Conservation (phyloP, 169 alveolate genomes). For the Plasmodium inui region DNA sequence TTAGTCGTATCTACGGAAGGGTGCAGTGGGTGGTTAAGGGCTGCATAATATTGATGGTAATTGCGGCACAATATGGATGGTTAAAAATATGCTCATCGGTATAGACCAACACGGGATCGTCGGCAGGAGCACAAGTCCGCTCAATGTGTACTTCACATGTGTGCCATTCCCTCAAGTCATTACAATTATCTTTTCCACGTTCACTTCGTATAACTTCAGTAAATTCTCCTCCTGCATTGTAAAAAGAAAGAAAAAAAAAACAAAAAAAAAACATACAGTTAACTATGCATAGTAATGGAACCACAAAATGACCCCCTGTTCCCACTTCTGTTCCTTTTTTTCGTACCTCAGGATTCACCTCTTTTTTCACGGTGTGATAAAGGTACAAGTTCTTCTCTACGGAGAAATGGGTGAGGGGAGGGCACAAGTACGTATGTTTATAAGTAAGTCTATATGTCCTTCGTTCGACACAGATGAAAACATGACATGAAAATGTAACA, state of each 20-base stretch:
- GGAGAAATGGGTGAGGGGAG: neutral
- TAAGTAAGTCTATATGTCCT: neutral
- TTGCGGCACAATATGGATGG: neutral
- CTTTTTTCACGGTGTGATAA: slow-evolving; percentile 40
- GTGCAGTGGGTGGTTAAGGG: neutral
- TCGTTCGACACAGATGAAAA: neutral
- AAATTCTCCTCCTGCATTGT: neutral
- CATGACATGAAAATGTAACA: neutral
- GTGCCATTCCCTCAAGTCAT: neutral
- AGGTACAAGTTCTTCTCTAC: slow-evolving; percentile 66
- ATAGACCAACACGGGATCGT: neutral
- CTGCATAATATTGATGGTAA: neutral
- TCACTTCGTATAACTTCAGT: slow-evolving; percentile 21
- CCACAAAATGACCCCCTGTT: neutral
- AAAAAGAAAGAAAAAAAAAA: slow-evolving; percentile 12
- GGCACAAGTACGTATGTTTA: neutral
- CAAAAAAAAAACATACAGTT: neutral
- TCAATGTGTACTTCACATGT: neutral
- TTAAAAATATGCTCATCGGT: neutral
- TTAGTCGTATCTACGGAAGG: slow-evolving; percentile 46
- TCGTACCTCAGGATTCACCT: slow-evolving; percentile 2
- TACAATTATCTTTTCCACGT: slow-evolving; percentile 41
- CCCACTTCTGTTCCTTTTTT: neutral
- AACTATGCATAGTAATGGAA: neutral
- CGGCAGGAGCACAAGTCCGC: neutral